These are phyloP conservation scores for Boletus edulis DNA, from an alignment of 768 basidiomycete genomes.

Conservation along the genomic window DNA sequence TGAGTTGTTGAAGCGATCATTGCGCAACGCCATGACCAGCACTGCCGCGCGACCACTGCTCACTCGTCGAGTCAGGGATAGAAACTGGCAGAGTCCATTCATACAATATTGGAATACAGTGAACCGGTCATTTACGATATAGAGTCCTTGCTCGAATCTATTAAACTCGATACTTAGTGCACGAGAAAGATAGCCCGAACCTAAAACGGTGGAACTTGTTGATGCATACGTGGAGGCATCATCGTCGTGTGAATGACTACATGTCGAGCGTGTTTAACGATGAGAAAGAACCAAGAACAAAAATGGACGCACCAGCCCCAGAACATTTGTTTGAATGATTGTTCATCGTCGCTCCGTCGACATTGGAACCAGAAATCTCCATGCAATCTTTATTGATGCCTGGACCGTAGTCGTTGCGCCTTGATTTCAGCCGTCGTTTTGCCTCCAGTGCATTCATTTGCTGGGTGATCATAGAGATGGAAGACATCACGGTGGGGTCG, in stretches of 20 bases:
- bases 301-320: constrained; percentile 12
- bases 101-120: not conserved
- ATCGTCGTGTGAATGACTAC: constrained; percentile 11
- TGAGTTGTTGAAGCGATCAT: no score
- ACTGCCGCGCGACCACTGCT: no score
- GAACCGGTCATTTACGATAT: not conserved
- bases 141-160: not conserved
- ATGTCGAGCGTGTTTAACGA: not conserved
- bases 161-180: no score
- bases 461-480: not conserved
- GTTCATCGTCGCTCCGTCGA: constrained; percentile 8
- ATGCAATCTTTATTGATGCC: constrained; percentile 1
- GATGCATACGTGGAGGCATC: not conserved
- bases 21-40: no score
- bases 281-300: not conserved
- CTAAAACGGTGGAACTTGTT: not conserved
- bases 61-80: no score
- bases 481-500: not conserved
- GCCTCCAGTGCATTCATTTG: no score
- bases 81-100: no score
- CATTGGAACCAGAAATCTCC: not conserved
- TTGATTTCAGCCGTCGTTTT: no score
- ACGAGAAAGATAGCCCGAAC: no score
- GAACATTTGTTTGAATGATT: not conserved
- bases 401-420: not conserved